Evolutionary conservation across 2,329 filamentous ascomycete genomes (phyloP), one percentile per base, ranked within the genome.

Genomic region (Fusarium sambucinum): DNA sequence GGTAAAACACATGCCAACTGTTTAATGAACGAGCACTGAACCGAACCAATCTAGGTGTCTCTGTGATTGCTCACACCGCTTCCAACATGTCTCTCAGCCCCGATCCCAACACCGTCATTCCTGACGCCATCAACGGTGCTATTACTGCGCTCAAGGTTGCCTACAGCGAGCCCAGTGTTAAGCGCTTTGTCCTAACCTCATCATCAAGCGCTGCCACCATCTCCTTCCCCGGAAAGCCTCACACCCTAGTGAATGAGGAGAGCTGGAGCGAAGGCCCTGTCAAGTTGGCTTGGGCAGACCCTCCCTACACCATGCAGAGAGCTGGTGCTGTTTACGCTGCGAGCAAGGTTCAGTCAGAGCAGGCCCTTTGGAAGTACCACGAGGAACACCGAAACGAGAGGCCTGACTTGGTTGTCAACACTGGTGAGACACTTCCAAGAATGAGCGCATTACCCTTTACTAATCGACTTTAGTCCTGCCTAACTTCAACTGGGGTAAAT

Each of bases 91-190:
- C 65, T 1, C 71, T 82, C 19, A 67, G 70, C 13, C 66, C 76
- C 2, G 76, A 84, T 55, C 78, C 82, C 0, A 73, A 80, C 46
- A 71, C 75, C 3, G 79, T 81, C 16, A 79, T 85, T n/a, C 76
- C 80, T 2, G 40, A 45, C 0, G 73, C 72, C 4, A 63, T 83
- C 3, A 45, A 61, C 0, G 76, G 76, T 17, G 70, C 77, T 0
- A 29, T 72, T 2, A 61, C 67, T 9, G 64, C 79, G 13, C 67
- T 84, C 8, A 75, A 79, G 9, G 73, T 80, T 0, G 80, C 81
- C 0, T 71, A 73, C 17, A 64, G 55, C 1, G 75, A 79, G 25
- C 63, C 77, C 0, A 74, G 73, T 7, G 74, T 85, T 1, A 78
- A 77, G 55, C 75, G 79, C 2, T 78, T 84, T 30, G 79, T 84